phyloP scores from a whole-genome alignment of 2,329 filamentous ascomycete genomes.

The Cercospora citrullina region DNA sequence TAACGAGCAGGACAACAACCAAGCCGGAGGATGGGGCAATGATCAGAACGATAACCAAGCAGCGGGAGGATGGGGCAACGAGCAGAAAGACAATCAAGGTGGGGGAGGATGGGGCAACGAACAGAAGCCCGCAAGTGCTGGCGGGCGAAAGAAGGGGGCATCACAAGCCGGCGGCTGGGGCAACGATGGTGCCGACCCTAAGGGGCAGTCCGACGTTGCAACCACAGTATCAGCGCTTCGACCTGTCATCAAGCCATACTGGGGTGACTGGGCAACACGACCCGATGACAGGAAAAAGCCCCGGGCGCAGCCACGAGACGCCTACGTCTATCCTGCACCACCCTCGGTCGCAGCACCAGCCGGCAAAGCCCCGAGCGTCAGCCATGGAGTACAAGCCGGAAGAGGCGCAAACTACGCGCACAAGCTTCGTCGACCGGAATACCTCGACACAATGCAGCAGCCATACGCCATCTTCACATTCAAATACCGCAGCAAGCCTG shows the following conservation, averaged over 20 bases:
- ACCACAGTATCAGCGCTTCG: conserved; percentile 20
- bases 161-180: conserved; percentile 14
- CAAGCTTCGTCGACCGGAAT: conserved; percentile 40
- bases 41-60: conserved; percentile 8
- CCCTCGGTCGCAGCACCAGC: conserved; percentile 31
- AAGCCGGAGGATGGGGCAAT: neutral
- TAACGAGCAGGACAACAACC: neutral
- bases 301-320: conserved; percentile 25
- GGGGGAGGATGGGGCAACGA: conserved; percentile 11
- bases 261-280: conserved; percentile 32
- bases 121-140: neutral
- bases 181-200: conserved; percentile 10
- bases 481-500: conserved; percentile 45
- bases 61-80: neutral
- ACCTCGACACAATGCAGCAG: conserved; percentile 43
- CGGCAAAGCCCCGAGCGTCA: conserved; percentile 24
- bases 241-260: conserved; percentile 38
- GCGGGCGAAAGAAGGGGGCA: neutral
- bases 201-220: neutral
- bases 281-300: conserved; percentile 11
- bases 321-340: conserved; percentile 38
- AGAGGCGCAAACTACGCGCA: conserved; percentile 44
- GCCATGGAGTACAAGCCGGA: conserved; percentile 35
- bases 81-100: neutral
- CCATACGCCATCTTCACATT: conserved; percentile 53